Base-by-base conservation (phyloP, 1,284 basidiomycete genomes). In the Cutaneotrichosporon curvatum region DNA sequence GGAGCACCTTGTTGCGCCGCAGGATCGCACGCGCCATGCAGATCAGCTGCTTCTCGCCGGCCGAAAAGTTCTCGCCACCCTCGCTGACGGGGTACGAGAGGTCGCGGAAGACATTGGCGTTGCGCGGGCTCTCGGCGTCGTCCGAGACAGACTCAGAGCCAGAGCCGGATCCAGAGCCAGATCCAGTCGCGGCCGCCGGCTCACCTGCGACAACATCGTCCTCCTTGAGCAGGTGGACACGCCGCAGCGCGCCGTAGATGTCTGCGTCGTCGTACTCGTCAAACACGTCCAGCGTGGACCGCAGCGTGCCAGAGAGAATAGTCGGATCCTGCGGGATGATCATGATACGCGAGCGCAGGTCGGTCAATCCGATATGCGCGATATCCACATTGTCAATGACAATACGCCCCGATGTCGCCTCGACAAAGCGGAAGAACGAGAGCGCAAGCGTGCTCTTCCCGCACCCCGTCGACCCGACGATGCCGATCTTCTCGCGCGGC, bases 321-420 rank as follows among this genome's bases (percentile, higher is more conserved):
- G 84, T 88, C 0, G 89, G 89, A 63, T 91, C 87, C 81, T 91
- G 92, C 56, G 94, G 91, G 48, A 98, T 96, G 66, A 98, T 94
- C 4, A 89, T 92, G 49, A 94, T 75, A 48, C 74, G 60, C 23
- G 71, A 72, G 14, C 94, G 79, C 45, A 98, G 76, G 67, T 94
- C 89, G 0, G 84, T 84, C 30, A 95, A 73, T n/a, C 90, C 89
- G 51, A 96, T 80, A 56, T 79, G 79, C 31, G 85, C 75, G 46
- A 91, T 91, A 59, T 95, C 67, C 20, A 92, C 59, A n/a, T 79
- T 87, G 69, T 97, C 94, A 40, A 99, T 80, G 18, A 82, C 47
- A 48, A 98, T 96, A 5, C 75, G 74, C 2, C 90, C 90, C 60
- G 83, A 78, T 0, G 82, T 81, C 0, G 90, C 84, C 61, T 95